Conservation (phyloP, 495 filamentous ascomycete genomes). For the Patellaria atrata region DNA sequence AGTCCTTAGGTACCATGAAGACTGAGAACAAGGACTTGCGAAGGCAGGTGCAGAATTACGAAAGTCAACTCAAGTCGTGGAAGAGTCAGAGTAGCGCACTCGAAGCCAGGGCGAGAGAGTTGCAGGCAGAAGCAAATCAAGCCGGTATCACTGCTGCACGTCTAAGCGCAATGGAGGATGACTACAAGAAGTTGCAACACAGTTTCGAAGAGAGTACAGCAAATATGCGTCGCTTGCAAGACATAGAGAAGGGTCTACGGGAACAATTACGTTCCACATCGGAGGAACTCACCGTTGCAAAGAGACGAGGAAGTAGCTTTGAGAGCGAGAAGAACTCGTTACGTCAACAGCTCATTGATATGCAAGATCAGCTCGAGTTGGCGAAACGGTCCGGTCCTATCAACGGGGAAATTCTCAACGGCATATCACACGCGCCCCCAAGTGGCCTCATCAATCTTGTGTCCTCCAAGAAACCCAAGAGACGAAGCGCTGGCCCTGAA, state of each 20-base stretch:
- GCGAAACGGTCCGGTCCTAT: slow-evolving; percentile 54
- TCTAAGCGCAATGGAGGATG: slow-evolving; percentile 75
- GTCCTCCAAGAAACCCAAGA: slow-evolving; percentile 91
- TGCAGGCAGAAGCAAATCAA: slow-evolving; percentile 93
- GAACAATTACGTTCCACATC: slow-evolving; percentile 63
- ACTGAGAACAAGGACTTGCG: slow-evolving; percentile 78
- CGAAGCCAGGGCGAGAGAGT: slow-evolving; percentile 77
- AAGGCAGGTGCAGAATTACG: slow-evolving; percentile 88
- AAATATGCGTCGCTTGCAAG: slow-evolving; percentile 84
- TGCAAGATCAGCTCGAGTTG: slow-evolving; percentile 85
- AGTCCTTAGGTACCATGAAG: slow-evolving; percentile 82
- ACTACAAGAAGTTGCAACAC: slow-evolving; percentile 81
- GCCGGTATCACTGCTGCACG: slow-evolving; percentile 87
- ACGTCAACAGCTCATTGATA: slow-evolving; percentile 70
- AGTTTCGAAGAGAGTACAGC: slow-evolving; percentile 72
- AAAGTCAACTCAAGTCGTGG: slow-evolving; percentile 89
- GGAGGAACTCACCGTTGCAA: slow-evolving; percentile 61
- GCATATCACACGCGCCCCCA: slow-evolving; percentile 40
- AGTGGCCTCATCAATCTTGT: slow-evolving; percentile 81
- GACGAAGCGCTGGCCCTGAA: slow-evolving; percentile 87
- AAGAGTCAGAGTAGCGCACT: slow-evolving; percentile 81
- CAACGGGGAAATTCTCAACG: slow-evolving; percentile 63
- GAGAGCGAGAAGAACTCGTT: slow-evolving; percentile 75
- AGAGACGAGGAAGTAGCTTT: slow-evolving; percentile 49
- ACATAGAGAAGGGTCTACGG: slow-evolving; percentile 70